Base-by-base conservation (phyloP, 768 basidiomycete species). In the Calocera cornea region DNA sequence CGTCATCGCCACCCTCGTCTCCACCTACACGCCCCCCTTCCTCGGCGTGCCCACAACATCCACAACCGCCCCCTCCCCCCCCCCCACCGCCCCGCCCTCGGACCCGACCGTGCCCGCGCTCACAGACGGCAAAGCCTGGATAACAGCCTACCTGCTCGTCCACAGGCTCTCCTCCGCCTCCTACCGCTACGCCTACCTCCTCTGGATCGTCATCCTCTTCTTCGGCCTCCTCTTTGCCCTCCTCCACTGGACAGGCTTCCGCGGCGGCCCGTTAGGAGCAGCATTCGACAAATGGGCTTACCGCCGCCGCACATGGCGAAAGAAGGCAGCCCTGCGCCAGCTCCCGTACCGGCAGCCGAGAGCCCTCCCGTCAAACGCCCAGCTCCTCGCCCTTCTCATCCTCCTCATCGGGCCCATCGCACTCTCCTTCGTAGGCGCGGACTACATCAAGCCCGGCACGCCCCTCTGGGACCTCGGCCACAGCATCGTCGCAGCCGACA, bases 321-420 rank as follows among this genome's bases (percentile, higher is more conserved):
- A 82, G 72, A 80, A 79, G 65, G 79, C 79, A 44, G 72, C 77
- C 60, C 70, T 82, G 64, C 73, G 78, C 54, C 70, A 74, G 64
- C 78, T 78, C 66, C 76, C 76, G 0, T 79, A 78, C 68, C 77
- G 72, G 64, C 81, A 83, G 65, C 80, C 83, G 2, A 64, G 73
- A 19, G 77, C 82, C 7, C 73, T 87, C 2, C 87, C 87, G 1
- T 83, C 87, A 64, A 86, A 90, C 71, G 83, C 83, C 0, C 84
- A 88, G 70, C 76, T 89, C 19, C 77, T 87, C 65, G 78, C 78
- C 1, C 72, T 87, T 44, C 65, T 74, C 60, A 70, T 82, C 29
- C 73, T 90, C 34, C 72, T 80, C 31, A 71, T 79, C 49, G 74
- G 78, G 19, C 77, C 81, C 2, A 69, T 84, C 17, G 73, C 80